A percentile compares a stretch with the other conserved stretches of the same genome.
These are phyloP conservation scores for Platanthera guangdongensis DNA, from an alignment of 106 monocot genomes.

Conservation along the genomic window DNA sequence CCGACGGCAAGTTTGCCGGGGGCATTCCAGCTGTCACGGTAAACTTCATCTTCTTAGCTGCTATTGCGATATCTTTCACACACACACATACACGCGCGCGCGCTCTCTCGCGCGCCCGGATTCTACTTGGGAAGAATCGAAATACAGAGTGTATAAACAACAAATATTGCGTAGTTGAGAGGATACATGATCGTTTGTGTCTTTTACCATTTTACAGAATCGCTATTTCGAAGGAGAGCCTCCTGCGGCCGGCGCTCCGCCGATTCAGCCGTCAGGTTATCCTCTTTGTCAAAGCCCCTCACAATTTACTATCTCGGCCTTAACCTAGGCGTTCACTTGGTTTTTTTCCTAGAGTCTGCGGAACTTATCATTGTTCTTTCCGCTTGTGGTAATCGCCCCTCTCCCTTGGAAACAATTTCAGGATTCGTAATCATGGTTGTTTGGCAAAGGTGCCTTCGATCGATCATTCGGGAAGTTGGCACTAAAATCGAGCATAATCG, in stretches of 20 bases:
- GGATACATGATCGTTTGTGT: neutral
- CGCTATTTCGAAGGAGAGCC: neutral
- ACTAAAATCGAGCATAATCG: slow-evolving; percentile 12
- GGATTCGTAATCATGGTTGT: slow-evolving; percentile 20
- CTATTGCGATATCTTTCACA: neutral
- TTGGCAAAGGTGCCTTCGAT: slow-evolving; percentile 22
- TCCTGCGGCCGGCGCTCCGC: neutral
- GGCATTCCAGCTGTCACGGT: neutral
- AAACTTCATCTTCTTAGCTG: neutral
- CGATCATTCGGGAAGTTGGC: slow-evolving; percentile 12
- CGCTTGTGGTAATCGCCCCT: neutral
- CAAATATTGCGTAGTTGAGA: too few relatives aligned
- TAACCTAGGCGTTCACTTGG: neutral
- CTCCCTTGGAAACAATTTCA: neutral
- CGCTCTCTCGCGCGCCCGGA: neutral
- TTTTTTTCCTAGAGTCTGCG: neutral
- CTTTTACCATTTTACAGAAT: neutral
- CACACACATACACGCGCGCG: too few relatives aligned
- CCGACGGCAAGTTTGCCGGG: neutral
- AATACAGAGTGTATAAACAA: too few relatives aligned
- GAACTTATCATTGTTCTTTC: neutral
- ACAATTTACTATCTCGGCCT: neutral
- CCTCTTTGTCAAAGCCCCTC: neutral
- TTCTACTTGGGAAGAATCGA: neutral
- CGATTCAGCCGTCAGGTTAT: neutral